Evolutionary conservation across 352 stramenopile species (phyloP).

Genomic region (Elongisporangium undulatum): DNA sequence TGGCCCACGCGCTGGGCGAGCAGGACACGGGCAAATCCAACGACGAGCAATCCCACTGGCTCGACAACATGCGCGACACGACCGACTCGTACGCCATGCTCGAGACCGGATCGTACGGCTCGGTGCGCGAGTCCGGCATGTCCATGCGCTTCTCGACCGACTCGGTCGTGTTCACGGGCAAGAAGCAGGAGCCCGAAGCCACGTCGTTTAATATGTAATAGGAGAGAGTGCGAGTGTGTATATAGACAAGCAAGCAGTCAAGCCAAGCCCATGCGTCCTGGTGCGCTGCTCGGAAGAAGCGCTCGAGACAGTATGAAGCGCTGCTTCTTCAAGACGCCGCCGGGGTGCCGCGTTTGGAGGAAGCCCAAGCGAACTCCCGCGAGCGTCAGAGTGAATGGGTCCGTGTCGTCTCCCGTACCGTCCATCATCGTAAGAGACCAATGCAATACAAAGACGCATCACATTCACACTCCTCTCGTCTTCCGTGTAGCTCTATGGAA

Average conservation of each 20-base stretch:
- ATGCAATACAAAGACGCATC: not conserved
- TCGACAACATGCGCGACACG: constrained; percentile 73
- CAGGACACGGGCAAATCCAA: constrained; percentile 12
- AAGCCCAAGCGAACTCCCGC: no score
- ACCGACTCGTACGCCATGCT: constrained; percentile 84
- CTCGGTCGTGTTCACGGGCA: constrained; percentile 37
- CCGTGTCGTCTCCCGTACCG: not conserved
- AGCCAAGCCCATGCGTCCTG: no score
- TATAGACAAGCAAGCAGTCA: not conserved
- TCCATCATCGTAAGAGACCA: not conserved
- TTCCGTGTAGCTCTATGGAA: not conserved
- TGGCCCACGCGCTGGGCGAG: constrained; percentile 8
- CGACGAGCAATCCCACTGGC: constrained; percentile 52
- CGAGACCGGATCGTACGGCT: constrained; percentile 65
- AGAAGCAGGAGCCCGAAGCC: constrained; percentile 2
- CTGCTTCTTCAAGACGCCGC: no score
- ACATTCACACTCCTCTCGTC: not conserved
- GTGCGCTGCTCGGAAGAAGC: no score
- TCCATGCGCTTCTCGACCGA: constrained; percentile 68
- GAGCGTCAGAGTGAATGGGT: not conserved
- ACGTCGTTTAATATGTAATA: constrained; percentile 4
- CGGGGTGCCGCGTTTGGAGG: no score
- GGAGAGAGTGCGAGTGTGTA: not conserved
- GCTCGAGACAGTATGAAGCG: not conserved
- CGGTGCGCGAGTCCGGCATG: constrained; percentile 52